A percentile compares a stretch with the other conserved stretches of the same genome.
phyloP scores from a whole-genome alignment of 2,329 filamentous ascomycete genomes.

The Xylaria hypoxylon region DNA sequence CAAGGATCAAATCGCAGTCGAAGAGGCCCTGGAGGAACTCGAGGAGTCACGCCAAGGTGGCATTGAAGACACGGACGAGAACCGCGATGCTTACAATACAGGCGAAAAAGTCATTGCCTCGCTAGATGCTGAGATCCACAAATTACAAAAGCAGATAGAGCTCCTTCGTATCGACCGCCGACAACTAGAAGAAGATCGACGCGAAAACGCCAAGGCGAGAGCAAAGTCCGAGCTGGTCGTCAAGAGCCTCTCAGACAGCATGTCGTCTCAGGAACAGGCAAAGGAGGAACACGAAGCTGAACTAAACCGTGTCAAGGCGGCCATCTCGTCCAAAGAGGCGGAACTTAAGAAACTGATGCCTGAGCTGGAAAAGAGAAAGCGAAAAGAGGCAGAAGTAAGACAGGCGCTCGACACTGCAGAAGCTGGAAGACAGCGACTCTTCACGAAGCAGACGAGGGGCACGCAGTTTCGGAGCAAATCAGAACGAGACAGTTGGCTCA shows the following conservation, averaged over 20 bases:
- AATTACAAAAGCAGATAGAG: constrained; percentile 84
- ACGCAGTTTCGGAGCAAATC: constrained; percentile 88
- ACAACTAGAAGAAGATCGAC: constrained; percentile 90
- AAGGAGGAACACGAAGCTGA: constrained; percentile 78
- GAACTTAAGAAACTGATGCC: constrained; percentile 83
- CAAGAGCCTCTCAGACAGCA: constrained; percentile 84
- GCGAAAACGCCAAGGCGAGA: constrained; percentile 80
- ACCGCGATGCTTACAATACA: constrained; percentile 78
- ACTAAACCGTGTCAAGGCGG: constrained; percentile 75
- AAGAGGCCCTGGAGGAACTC: constrained; percentile 81
- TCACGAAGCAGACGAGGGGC: constrained; percentile 91
- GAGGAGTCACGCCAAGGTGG: constrained; percentile 85
- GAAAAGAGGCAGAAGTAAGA: constrained; percentile 77
- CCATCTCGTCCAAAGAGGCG: constrained; percentile 80
- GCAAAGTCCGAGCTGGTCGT: constrained; percentile 89
- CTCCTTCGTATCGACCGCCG: constrained; percentile 85
- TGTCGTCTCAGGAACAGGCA: constrained; percentile 79
- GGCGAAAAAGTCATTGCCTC: constrained; percentile 82
- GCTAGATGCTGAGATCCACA: constrained; percentile 82
- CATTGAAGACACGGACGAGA: constrained; percentile 85
- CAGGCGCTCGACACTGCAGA: constrained; percentile 81
- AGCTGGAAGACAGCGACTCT: constrained; percentile 79
- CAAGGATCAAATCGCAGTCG: constrained; percentile 84
- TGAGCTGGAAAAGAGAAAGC: constrained; percentile 77
- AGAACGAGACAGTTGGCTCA: constrained; percentile 87